These are phyloP conservation scores for Gonapodya sp. DNA, from an alignment of 192 early-diverging fungal genomes.

Conservation along the genomic window DNA sequence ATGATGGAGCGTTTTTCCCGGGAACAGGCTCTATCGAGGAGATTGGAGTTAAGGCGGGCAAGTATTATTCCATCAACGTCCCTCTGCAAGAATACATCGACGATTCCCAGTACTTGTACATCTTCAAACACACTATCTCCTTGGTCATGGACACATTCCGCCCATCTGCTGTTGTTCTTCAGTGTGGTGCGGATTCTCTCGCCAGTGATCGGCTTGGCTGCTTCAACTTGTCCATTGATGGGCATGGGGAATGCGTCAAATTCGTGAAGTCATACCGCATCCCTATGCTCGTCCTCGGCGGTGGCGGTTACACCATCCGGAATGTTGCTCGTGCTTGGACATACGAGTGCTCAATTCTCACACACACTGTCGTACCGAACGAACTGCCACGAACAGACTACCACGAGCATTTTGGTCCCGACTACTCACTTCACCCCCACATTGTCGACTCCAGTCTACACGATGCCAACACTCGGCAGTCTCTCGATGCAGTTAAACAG, in stretches of 20 bases:
- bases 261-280: conserved; percentile 85
- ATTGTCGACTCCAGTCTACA: conserved; percentile 56
- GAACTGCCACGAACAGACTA: conserved; percentile 81
- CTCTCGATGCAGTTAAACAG: conserved; percentile 62
- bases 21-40: conserved; percentile 87
- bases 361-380: conserved; percentile 48
- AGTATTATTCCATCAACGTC: conserved; percentile 90
- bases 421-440: conserved; percentile 72
- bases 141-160: conserved; percentile 86
- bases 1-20: conserved; percentile 91
- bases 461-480: conserved; percentile 75
- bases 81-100: conserved; percentile 91
- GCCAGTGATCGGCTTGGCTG: conserved; percentile 85
- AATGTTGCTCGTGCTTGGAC: conserved; percentile 92
- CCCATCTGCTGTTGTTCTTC: conserved; percentile 82
- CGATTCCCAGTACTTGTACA: conserved; percentile 77
- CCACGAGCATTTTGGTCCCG: conserved; percentile 81
- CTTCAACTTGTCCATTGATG: conserved; percentile 90
- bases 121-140: conserved; percentile 79
- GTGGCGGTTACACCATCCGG: conserved; percentile 97
- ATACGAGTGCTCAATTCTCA: conserved; percentile 79
- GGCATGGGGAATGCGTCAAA: conserved; percentile 87
- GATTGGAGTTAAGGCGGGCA: conserved; percentile 75
- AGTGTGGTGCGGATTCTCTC: conserved; percentile 92
- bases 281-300: conserved; percentile 87